Conservation (phyloP, 164 flowering plant genomes). For the Stephania cephalantha region DNA sequence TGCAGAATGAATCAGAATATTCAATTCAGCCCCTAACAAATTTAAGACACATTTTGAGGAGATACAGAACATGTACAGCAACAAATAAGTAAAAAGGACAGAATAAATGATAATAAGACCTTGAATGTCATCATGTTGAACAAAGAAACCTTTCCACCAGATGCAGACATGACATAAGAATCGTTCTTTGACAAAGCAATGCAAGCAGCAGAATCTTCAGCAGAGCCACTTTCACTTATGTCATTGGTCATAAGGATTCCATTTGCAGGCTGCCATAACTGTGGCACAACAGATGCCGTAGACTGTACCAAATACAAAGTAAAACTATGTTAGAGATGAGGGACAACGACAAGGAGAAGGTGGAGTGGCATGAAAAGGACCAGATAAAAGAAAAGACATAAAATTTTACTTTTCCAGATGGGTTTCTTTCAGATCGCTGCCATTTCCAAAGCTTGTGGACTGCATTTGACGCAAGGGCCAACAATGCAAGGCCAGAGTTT, state of each 20-base stretch:
- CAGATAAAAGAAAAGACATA: not conserved
- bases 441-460: constrained; percentile 77
- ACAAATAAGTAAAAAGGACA: not conserved
- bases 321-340: constrained; percentile 1
- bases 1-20: constrained; percentile 15
- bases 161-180: constrained; percentile 61
- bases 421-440: constrained; percentile 57
- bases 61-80: not conserved
- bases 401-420: constrained; percentile 45
- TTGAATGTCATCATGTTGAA: constrained; percentile 76
- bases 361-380: not conserved
- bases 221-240: constrained; percentile 30
- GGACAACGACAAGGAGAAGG: not conserved
- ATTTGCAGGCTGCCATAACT: constrained; percentile 60
- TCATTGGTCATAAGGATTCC: constrained; percentile 73
- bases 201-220: constrained; percentile 60
- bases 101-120: constrained; percentile 25
- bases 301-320: constrained; percentile 31
- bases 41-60: not conserved
- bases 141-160: constrained; percentile 63
- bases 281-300: constrained; percentile 48
- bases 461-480: constrained; percentile 59
- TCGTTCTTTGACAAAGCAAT: constrained; percentile 63
- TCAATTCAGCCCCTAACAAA: constrained; percentile 1
- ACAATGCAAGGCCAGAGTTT: constrained; percentile 50